Evolutionary conservation across 495 filamentous ascomycete genomes (phyloP), one percentile per base, ranked within the genome.

Genomic region (Talaromyces ruber): DNA sequence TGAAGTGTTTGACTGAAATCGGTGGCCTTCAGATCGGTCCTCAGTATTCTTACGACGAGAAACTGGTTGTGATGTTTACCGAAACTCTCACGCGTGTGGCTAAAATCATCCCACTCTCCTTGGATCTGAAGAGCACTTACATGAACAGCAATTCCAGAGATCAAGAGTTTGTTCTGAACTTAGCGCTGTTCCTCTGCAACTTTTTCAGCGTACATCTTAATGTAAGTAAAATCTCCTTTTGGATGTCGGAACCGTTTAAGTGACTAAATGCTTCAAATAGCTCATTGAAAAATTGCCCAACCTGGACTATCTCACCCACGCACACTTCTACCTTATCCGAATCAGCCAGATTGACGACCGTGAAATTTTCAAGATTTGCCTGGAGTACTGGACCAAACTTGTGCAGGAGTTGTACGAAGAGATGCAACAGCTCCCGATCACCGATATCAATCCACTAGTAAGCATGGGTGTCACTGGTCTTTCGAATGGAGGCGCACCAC

Each of bases 361-460:
- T 57, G 94, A 99, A 70, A 94, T 99, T 62, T 99, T 99, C 83
- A 99, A 99, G 80, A 98, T 98, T 66, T 96, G 91, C 69, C 79
- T 99, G 55, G 94, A 99, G 67, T 99, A 99, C 75, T 99, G 94
- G 94, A 95, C 95, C 22, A 96, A 96, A 68, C 81, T 98, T 14
- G 95, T 98, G n/a, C 91, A 95, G 66, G 95, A 98, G 72, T 82
- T 99, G 4, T 99, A 96, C 67, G 95, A 99, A 72, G 95, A 98
- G 77, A 97, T 98, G 93, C 95, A 98, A 71, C 81, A 88, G 28
- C 82, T 97, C 4, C 95, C 94, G 1, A 88, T 97, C 54, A 90
- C 88, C 14, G 95, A 99, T 63, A 82, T 94, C 62, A 96, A 92
- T 68, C 91, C 93, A 4, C 81, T 98, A 16, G 82, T 94, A 64